Conservation (phyloP, 352 stramenopile genomes). For the Globisporangium solare region DNA sequence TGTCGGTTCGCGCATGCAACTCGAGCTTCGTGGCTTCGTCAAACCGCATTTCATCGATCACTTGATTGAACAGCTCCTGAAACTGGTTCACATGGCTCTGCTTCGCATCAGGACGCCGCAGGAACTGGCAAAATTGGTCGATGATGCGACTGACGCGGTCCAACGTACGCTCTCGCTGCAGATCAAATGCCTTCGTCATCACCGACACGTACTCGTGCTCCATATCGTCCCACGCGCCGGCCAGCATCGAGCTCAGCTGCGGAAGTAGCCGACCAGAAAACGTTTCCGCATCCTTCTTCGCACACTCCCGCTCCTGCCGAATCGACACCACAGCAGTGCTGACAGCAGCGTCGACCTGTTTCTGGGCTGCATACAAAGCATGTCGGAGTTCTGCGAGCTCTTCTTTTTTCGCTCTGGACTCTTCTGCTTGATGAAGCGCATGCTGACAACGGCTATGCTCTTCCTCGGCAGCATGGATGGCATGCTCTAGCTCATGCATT, state of each 20-base stretch:
- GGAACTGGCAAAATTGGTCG: slow-evolving; percentile 44
- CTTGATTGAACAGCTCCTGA: slow-evolving; percentile 69
- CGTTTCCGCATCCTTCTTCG: slow-evolving; percentile 7
- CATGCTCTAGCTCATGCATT: slow-evolving; percentile 27
- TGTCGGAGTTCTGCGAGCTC: slow-evolving; percentile 47
- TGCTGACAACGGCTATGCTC: slow-evolving; percentile 29
- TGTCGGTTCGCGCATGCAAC: slow-evolving; percentile 66
- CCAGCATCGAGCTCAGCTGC: slow-evolving; percentile 24
- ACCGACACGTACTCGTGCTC: slow-evolving; percentile 45
- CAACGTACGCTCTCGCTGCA: slow-evolving; percentile 26
- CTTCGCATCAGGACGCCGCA: slow-evolving; percentile 61
- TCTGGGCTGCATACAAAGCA: slow-evolving; percentile 30
- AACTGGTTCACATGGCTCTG: slow-evolving; percentile 65
- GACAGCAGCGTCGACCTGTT: slow-evolving; percentile 26
- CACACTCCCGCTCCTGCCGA: slow-evolving; percentile 14
- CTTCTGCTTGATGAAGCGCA: slow-evolving; percentile 49
- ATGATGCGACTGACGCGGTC: slow-evolving; percentile 28
- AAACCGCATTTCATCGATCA: slow-evolving; percentile 82
- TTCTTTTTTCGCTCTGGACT: slow-evolving; percentile 78
- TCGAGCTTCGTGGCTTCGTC: slow-evolving; percentile 77
- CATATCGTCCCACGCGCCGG: slow-evolving; percentile 47
- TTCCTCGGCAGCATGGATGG: slow-evolving; percentile 35
- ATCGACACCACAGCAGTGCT: slow-evolving; percentile 17
- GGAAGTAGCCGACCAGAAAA: slow-evolving; percentile 35
- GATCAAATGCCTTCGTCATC: slow-evolving; percentile 41